phyloP scores from a whole-genome alignment of 2,329 filamentous ascomycete genomes.

The Lachnellula cervina region DNA sequence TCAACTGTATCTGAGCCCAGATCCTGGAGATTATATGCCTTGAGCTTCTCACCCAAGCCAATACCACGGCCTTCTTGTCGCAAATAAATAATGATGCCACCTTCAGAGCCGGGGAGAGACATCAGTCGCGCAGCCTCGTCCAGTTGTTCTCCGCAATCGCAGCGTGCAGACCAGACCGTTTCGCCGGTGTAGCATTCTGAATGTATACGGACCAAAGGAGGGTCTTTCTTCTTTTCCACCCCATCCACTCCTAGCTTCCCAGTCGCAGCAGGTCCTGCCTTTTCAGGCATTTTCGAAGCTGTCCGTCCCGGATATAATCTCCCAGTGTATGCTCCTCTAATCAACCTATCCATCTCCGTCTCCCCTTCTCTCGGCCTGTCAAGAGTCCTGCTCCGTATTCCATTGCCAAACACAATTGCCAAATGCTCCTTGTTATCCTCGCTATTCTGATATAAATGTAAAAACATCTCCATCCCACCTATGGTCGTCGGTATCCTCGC shows the following conservation, averaged over 20 bases:
- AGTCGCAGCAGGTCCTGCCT: conserved; percentile 1
- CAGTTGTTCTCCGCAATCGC: conserved; percentile 95
- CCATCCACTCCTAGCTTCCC: background rate
- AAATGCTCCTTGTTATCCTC: conserved; percentile 94
- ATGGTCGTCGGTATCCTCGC: conserved; percentile 86
- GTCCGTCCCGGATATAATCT: conserved; percentile 80
- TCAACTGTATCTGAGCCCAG: conserved; percentile 96
- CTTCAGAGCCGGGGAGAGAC: conserved; percentile 64
- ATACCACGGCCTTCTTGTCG: conserved; percentile 96
- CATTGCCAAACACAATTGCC: conserved; percentile 90
- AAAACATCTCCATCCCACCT: conserved; percentile 75
- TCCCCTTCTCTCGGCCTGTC: conserved; percentile 70
- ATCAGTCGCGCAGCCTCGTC: conserved; percentile 94
- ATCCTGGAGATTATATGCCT: conserved; percentile 97
- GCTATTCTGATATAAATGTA: conserved; percentile 91
- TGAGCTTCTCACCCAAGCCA: conserved; percentile 89
- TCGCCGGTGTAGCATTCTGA: conserved; percentile 98
- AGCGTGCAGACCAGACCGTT: conserved; percentile 95
- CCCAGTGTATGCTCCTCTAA: conserved; percentile 87
- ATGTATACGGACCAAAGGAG: conserved; percentile 88
- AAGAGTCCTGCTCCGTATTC: conserved; percentile 69
- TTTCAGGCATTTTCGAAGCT: conserved; percentile 35
- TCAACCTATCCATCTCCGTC: conserved; percentile 87
- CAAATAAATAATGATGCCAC: conserved; percentile 92
- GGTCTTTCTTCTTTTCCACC: conserved; percentile 22